Conservation (phyloP, 106 monocot species). For the Cymbidium sinense region DNA sequence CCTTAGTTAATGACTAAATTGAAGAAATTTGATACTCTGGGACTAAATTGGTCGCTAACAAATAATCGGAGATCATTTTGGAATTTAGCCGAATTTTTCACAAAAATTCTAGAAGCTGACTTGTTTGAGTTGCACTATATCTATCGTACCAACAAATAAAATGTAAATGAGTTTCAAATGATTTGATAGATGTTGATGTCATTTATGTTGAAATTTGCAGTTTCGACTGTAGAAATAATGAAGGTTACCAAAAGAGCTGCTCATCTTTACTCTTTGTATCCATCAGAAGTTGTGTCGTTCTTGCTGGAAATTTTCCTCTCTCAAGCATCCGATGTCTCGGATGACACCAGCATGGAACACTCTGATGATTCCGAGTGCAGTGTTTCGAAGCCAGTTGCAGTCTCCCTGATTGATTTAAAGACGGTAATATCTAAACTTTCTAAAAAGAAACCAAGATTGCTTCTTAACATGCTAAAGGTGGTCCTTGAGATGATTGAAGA, state of each 20-base stretch:
- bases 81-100: too few relatives aligned
- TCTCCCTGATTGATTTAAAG: conserved; percentile 41
- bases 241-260: conserved; percentile 40
- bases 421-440: conserved; percentile 42
- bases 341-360: conserved; percentile 15
- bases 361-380: conserved; percentile 17
- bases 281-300: conserved; percentile 55
- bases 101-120: not conserved
- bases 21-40: too few relatives aligned
- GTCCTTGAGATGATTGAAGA: conserved; percentile 60
- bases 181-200: not conserved
- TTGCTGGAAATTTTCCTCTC: conserved; percentile 48
- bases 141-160: not conserved
- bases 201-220: conserved; percentile 30
- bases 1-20: too few relatives aligned
- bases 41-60: too few relatives aligned
- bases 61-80: too few relatives aligned
- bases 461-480: conserved; percentile 54
- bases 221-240: conserved; percentile 30
- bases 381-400: conserved; percentile 5
- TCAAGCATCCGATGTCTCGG: conserved; percentile 20
- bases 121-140: not conserved
- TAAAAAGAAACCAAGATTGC: conserved; percentile 51
- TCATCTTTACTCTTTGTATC: conserved; percentile 57
- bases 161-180: not conserved